These are phyloP conservation scores for Tuber brumale DNA, from an alignment of 495 filamentous ascomycete species.

Conservation along the genomic window DNA sequence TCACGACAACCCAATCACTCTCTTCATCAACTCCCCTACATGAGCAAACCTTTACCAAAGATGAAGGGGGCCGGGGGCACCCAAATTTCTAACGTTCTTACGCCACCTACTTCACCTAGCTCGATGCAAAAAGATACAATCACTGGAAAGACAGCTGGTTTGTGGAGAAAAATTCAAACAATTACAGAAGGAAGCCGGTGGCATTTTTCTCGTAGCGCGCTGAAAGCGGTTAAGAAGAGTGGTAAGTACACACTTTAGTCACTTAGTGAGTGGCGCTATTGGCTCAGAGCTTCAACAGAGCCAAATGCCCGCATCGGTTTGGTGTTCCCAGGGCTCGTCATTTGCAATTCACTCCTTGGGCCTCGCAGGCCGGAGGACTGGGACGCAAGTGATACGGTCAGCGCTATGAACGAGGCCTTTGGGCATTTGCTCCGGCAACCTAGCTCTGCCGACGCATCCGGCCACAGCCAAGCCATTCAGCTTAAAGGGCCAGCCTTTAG, in stretches of 20 bases:
- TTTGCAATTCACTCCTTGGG: conserved; percentile 1
- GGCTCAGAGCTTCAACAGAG: background rate
- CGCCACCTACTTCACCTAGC: background rate
- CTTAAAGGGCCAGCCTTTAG: background rate
- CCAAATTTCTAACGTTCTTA: background rate
- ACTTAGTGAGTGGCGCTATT: background rate
- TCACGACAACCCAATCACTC: background rate
- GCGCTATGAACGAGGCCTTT: background rate
- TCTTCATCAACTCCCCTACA: background rate
- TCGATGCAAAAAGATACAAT: background rate
- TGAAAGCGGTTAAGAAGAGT: background rate
- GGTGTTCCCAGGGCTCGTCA: background rate
- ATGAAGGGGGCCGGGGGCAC: background rate
- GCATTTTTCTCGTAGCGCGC: background rate
- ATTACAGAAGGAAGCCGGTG: background rate
- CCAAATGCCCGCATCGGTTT: background rate
- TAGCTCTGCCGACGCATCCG: background rate
- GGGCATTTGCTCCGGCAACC: background rate
- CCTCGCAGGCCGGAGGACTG: background rate
- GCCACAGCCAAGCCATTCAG: background rate
- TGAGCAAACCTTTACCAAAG: background rate
- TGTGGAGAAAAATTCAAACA: background rate
- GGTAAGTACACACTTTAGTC: background rate
- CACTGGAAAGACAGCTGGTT: background rate
- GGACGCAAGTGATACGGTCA: background rate